Conservation (phyloP, 352 stramenopile genomes). For the Globisporangium spiculum region DNA sequence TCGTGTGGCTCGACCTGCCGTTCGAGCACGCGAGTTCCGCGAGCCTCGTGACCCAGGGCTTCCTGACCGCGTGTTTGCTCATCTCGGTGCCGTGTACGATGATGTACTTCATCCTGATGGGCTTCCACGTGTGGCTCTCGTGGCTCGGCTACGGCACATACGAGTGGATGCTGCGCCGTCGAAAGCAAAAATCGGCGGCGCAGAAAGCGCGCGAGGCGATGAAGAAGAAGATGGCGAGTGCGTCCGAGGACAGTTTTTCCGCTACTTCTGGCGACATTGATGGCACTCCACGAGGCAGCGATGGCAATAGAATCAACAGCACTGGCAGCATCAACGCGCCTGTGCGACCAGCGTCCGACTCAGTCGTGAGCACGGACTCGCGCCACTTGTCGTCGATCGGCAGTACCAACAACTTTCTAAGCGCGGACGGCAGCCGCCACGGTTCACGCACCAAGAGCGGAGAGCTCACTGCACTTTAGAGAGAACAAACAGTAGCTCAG, state of each 20-base stretch:
- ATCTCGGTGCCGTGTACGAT: slow-evolving; percentile 78
- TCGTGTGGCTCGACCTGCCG: slow-evolving; percentile 58
- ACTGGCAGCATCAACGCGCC: not conserved
- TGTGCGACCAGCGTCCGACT: slow-evolving; percentile 6
- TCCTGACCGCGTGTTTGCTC: slow-evolving; percentile 47
- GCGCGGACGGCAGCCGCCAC: slow-evolving; percentile 13
- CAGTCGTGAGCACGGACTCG: slow-evolving; percentile 14
- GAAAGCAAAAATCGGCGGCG: slow-evolving; percentile 60
- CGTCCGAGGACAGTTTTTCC: slow-evolving; percentile 12
- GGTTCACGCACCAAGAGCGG: slow-evolving; percentile 10
- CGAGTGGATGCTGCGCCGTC: slow-evolving; percentile 84
- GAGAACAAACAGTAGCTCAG: not conserved
- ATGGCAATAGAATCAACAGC: not conserved
- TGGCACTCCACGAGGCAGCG: not conserved
- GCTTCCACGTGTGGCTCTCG: slow-evolving; percentile 80
- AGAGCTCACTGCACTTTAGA: slow-evolving; percentile 28
- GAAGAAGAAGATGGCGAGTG: slow-evolving; percentile 18
- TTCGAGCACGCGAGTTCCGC: slow-evolving; percentile 23
- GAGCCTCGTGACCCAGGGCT: slow-evolving; percentile 36
- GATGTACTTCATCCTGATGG: slow-evolving; percentile 84
- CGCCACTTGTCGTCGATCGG: slow-evolving; percentile 39
- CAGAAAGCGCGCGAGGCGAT: slow-evolving; percentile 24
- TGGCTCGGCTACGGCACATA: slow-evolving; percentile 83
- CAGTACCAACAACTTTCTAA: slow-evolving; percentile 38
- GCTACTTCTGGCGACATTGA: not conserved